phyloP scores from a whole-genome alignment of 2,329 filamentous ascomycete genomes.

The Nemania abortiva region DNA sequence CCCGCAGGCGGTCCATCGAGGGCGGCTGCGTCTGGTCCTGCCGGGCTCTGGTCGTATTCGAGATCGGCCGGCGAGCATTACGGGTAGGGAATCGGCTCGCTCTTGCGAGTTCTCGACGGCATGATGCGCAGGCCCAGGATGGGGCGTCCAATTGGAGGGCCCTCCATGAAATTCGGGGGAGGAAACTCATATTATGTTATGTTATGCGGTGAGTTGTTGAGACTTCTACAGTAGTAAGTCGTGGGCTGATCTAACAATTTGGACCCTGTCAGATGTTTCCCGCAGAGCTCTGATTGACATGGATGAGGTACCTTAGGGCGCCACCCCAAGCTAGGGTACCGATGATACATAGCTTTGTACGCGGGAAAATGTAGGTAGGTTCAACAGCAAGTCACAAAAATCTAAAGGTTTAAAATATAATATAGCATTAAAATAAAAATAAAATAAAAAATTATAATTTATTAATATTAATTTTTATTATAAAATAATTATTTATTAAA shows the following conservation, averaged over 20 bases:
- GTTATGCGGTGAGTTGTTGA: conserved; percentile 12
- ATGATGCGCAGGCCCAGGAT: conserved; percentile 51
- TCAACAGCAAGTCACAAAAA: too few relatives aligned
- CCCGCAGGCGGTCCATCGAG: conserved; percentile 73
- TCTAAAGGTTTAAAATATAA: too few relatives aligned
- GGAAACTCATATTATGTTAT: conserved; percentile 55
- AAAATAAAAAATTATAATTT: too few relatives aligned
- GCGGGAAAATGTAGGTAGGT: too few relatives aligned
- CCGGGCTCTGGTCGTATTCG: conserved; percentile 38
- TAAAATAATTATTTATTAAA: too few relatives aligned
- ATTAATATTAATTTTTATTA: too few relatives aligned
- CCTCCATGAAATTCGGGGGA: conserved; percentile 54
- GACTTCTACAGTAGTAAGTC: background rate
- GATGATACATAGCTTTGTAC: too few relatives aligned
- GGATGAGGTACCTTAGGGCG: too few relatives aligned
- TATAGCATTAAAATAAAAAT: too few relatives aligned
- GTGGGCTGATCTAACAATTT: conserved; percentile 21
- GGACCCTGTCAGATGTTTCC: conserved; percentile 23
- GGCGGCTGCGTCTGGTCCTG: conserved; percentile 54
- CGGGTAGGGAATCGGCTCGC: conserved; percentile 37
- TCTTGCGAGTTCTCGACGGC: conserved; percentile 45
- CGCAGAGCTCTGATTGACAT: conserved; percentile 20
- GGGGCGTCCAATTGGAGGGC: conserved; percentile 43
- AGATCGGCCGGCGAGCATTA: conserved; percentile 42
- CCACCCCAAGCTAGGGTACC: too few relatives aligned